These are phyloP conservation scores for Uncinocarpus reesii DNA, from an alignment of 2,329 filamentous ascomycete species.

Conservation along the genomic window DNA sequence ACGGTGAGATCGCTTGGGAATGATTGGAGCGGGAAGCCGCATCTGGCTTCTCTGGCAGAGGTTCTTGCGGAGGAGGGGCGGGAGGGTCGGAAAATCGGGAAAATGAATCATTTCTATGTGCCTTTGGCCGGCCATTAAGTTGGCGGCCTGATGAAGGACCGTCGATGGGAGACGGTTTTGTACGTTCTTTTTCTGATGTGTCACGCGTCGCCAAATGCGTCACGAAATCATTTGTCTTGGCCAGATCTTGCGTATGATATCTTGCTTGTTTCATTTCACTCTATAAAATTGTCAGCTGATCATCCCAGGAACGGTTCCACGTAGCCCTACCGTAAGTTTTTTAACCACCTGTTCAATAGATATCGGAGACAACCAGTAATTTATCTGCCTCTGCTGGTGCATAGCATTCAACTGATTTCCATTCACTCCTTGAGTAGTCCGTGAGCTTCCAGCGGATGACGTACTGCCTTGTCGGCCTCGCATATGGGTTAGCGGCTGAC, in stretches of 20 bases:
- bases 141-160: conserved; percentile 35
- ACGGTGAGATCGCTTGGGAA: conserved; percentile 41
- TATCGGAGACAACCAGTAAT: conserved; percentile 78
- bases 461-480: conserved; percentile 61
- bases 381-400: conserved; percentile 62
- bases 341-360: conserved; percentile 94
- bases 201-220: conserved; percentile 66
- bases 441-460: conserved; percentile 53
- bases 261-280: conserved; percentile 82
- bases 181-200: conserved; percentile 41
- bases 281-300: conserved; percentile 37
- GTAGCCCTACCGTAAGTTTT: conserved; percentile 55
- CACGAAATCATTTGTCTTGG: conserved; percentile 71
- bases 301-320: background rate
- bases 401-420: conserved; percentile 48
- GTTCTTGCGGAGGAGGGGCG: conserved; percentile 84
- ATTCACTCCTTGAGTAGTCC: conserved; percentile 46
- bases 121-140: conserved; percentile 38
- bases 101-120: conserved; percentile 60
- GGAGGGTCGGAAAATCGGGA: conserved; percentile 85
- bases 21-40: conserved; percentile 39
- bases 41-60: conserved; percentile 86
- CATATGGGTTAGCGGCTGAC: conserved; percentile 54
- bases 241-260: conserved; percentile 76
- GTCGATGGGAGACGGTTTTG: conserved; percentile 40